Conservation (phyloP, 176 grass and related monocot genomes). For the Pontederia paniculata region DNA sequence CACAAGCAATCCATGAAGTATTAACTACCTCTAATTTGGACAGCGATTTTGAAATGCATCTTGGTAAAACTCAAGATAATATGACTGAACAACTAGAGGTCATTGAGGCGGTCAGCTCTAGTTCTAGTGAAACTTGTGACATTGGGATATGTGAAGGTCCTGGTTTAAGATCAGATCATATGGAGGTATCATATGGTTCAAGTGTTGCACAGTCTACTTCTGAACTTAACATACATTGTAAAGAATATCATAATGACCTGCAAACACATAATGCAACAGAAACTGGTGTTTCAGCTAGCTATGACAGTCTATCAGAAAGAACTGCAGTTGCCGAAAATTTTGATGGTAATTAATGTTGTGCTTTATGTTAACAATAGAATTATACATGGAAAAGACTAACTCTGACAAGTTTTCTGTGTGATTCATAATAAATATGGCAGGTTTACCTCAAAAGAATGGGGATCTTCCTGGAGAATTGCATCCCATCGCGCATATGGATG, state of each 20-base stretch:
- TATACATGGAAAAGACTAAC: no score
- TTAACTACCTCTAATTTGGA: slow-evolving; percentile 22
- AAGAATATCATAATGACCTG: slow-evolving; percentile 14
- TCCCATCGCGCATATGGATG: slow-evolving; percentile 25
- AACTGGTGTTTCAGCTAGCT: slow-evolving; percentile 2
- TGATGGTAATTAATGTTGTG: slow-evolving; percentile 35
- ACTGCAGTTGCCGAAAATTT: slow-evolving; percentile 19
- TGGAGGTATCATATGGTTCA: neutral
- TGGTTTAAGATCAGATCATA: neutral
- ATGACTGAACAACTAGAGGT: neutral
- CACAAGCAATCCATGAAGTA: slow-evolving; percentile 17
- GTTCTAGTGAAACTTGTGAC: neutral
- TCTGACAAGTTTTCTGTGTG: neutral
- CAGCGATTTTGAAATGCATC: slow-evolving; percentile 6
- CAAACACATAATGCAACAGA: slow-evolving; percentile 5
- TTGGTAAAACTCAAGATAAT: slow-evolving; percentile 1
- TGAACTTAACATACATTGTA: slow-evolving; percentile 1
- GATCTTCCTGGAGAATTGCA: slow-evolving; percentile 26
- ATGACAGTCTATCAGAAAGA: neutral
- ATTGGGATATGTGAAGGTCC: neutral
- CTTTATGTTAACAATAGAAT: neutral
- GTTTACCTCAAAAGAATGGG: slow-evolving; percentile 19
- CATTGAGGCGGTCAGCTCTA: neutral
- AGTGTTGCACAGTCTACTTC: neutral
- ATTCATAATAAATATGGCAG: slow-evolving; percentile 25